Percentiles rank a stretch among this genome's conserved stretches.
Evolutionary conservation across 2,329 filamentous ascomycete genomes (phyloP).

Genomic region (Monosporascus ibericus): DNA sequence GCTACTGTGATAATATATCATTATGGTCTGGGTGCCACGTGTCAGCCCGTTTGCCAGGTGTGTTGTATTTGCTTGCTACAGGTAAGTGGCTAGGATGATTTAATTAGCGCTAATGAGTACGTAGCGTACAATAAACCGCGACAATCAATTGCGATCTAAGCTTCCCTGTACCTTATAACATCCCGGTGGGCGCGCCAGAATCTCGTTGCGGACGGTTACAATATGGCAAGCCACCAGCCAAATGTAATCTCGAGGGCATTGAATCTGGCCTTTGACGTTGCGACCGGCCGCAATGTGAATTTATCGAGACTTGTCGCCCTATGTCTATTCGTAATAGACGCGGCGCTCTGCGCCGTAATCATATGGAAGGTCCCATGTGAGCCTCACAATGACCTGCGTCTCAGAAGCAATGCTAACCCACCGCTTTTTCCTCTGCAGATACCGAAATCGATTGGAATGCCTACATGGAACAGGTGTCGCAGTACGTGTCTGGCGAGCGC

Average conservation of each 20-base stretch:
- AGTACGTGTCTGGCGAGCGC: conserved; percentile 77
- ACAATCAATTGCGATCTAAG: no score
- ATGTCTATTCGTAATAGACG: conserved; percentile 64
- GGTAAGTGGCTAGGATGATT: no score
- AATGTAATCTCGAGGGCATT: conserved; percentile 20
- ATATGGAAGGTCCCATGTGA: conserved; percentile 81
- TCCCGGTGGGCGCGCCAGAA: no score
- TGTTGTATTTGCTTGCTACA: no score
- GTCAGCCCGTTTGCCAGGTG: no score
- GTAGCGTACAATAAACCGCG: no score
- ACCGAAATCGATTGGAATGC: conserved; percentile 98
- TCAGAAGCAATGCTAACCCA: not conserved
- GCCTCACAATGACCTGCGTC: conserved; percentile 21
- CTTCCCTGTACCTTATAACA: no score
- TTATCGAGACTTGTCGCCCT: conserved; percentile 48
- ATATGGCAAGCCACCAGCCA: conserved; percentile 18
- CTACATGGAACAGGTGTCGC: conserved; percentile 88
- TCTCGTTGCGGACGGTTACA: not conserved
- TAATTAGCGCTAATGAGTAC: no score
- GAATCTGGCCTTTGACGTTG: conserved; percentile 34
- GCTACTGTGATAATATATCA: no score
- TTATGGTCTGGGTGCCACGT: no score
- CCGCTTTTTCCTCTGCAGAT: conserved; percentile 41
- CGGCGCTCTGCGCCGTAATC: conserved; percentile 63
- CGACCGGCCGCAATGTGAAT: conserved; percentile 38